Conservation (phyloP, 2,329 filamentous ascomycete genomes). For the Davidsoniella virescens region DNA sequence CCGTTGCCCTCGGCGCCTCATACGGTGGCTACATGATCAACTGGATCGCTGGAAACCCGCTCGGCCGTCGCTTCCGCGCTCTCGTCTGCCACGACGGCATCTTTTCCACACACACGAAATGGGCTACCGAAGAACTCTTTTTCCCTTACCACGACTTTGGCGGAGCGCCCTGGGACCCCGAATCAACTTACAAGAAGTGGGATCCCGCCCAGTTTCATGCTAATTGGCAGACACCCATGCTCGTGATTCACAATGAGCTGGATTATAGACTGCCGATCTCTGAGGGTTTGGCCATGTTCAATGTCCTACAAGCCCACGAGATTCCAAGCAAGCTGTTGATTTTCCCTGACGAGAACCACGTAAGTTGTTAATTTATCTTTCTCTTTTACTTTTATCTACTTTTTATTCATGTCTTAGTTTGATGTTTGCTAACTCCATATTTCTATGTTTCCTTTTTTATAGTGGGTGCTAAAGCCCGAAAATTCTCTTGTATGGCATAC, state of each 20-base stretch:
- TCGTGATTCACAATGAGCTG: constrained; percentile 73
- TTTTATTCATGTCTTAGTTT: neutral
- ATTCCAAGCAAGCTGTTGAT: constrained; percentile 64
- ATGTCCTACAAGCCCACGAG: constrained; percentile 59
- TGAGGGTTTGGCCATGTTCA: constrained; percentile 74
- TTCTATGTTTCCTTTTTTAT: neutral
- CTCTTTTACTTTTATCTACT: neutral
- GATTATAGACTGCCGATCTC: constrained; percentile 79
- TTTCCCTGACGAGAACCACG: constrained; percentile 60
- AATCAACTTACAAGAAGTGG: constrained; percentile 50
- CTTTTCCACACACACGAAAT: constrained; percentile 54
- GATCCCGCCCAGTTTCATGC: constrained; percentile 47
- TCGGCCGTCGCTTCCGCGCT: constrained; percentile 74
- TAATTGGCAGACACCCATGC: constrained; percentile 72
- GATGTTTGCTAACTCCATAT: neutral
- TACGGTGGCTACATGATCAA: constrained; percentile 71
- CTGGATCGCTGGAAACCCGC: constrained; percentile 77
- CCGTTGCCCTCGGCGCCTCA: constrained; percentile 59
- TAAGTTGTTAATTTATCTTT: constrained; percentile 18
- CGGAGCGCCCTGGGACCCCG: constrained; percentile 43
- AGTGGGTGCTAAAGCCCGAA: constrained; percentile 81
- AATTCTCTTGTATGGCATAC: constrained; percentile 84
- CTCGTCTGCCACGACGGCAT: constrained; percentile 81
- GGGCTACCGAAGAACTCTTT: constrained; percentile 52
- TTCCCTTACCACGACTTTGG: constrained; percentile 54